Evolutionary conservation across 192 early-diverging fungal species (phyloP), one percentile per base, ranked within the genome.

Genomic region (Backusella tuberculispora): DNA sequence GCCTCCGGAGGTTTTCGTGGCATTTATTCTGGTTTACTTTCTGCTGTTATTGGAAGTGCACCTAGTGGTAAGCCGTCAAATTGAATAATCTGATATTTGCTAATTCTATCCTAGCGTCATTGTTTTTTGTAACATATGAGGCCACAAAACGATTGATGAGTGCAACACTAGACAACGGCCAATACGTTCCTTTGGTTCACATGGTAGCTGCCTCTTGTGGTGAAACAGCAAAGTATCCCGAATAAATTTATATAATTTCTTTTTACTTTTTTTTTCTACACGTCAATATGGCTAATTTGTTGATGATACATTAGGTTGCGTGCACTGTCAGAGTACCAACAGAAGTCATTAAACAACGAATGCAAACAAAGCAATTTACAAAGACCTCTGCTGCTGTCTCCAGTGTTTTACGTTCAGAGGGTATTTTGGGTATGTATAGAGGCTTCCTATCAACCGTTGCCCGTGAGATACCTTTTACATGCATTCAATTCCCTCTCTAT

Each of bases 61-160:
- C 98, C 98, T 1, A 84, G 85, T 75, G 93, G 93, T 93, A 84
- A 65, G 76, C 46, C 6, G 64, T 53, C 17, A 19, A 40, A 43
- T 44, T 29, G 14, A 44, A 63, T 50, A 15, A 13, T 24, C 34
- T 4, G 15, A 8, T 15, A 44, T 37, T 64, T 5, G 15, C 17
- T 14, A 29, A 44, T n/a, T 69, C 6, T 44, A n/a, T 34, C 69
- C 43, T 84, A 86, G 93, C 93, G 0, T 89, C 93, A 0, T 78
- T 93, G 72, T 99, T 99, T 83, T 99, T 99, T 81, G 90, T 96
- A 2, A 93, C 92, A 0, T 99, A 99, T 82, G 96, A 98, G 74
- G 83, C 88, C 13, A 80, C 90, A 45, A 98, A 99, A 81, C 75
- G 80, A 1, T 73, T 79, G 0, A 75, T 92, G 15, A 73, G 73